Conservation (phyloP, 257 asterid genomes). For the Lavandula angustifolia region DNA sequence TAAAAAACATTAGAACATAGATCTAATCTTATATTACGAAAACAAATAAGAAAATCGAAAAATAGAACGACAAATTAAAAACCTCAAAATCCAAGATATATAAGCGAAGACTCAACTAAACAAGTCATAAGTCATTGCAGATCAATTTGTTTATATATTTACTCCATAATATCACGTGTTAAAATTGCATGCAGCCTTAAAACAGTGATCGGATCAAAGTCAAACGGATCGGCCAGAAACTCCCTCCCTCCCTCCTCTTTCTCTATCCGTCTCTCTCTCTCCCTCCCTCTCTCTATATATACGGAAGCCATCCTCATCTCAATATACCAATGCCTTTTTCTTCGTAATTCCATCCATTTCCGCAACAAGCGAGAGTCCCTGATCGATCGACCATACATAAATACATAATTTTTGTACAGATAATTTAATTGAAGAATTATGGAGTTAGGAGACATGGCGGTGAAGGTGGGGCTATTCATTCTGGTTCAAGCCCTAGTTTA, state of each 20-base stretch:
- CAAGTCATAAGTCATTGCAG: no score
- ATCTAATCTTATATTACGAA: no score
- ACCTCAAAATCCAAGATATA: no score
- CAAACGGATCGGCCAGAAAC: not conserved
- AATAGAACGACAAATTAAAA: no score
- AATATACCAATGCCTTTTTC: not conserved
- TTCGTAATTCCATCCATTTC: not conserved
- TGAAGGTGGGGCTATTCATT: slow-evolving; percentile 50
- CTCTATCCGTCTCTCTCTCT: not conserved
- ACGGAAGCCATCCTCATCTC: not conserved
- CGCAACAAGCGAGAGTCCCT: no score
- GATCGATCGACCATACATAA: not conserved
- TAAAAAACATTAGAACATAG: no score
- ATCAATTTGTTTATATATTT: no score
- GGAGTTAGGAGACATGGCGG: slow-evolving; percentile 35
- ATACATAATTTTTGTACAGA: no score
- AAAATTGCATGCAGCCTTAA: not conserved
- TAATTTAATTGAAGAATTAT: slow-evolving; percentile 14
- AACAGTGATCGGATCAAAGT: not conserved
- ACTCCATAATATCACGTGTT: not conserved
- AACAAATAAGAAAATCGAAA: no score
- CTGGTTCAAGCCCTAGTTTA: slow-evolving; percentile 58
- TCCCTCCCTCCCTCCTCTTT: no score
- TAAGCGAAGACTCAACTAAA: no score
- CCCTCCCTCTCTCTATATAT: not conserved